Conservation (phyloP, 192 early-diverging fungal genomes). For the Neocallimastix lanati region DNA sequence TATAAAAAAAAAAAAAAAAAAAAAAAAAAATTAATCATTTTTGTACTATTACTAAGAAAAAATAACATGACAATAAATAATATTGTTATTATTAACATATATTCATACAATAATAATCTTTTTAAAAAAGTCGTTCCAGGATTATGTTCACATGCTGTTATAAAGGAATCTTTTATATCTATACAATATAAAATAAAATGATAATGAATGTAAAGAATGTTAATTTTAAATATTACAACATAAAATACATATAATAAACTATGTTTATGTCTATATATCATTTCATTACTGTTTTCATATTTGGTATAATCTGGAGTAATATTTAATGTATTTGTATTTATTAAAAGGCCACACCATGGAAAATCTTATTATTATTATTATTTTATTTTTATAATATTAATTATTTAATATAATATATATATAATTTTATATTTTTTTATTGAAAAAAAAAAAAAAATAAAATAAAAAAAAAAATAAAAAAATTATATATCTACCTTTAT, state of each 20-base stretch:
- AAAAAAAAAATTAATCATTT: no score
- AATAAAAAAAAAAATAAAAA: no score
- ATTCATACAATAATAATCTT: background rate
- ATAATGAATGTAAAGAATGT: no score
- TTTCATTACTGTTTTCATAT: background rate
- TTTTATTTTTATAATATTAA: background rate
- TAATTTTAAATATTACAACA: no score
- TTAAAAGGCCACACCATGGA: background rate
- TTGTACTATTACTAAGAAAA: no score
- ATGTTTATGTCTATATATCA: background rate
- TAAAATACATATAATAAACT: no score
- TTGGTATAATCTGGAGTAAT: background rate
- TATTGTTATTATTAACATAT: no score
- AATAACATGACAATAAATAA: no score
- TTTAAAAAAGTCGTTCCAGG: background rate
- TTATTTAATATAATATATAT: background rate
- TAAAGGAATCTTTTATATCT: background rate
- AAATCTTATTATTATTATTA: background rate
- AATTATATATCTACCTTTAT: no score
- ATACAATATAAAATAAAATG: background rate
- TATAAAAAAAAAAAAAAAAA: no score
- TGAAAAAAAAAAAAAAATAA: no score
- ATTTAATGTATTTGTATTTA: background rate
- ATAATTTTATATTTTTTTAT: background rate
- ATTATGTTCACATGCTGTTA: background rate